Evolutionary conservation across 768 basidiomycete species (phyloP).

Genomic region (Lenzites betulinus): DNA sequence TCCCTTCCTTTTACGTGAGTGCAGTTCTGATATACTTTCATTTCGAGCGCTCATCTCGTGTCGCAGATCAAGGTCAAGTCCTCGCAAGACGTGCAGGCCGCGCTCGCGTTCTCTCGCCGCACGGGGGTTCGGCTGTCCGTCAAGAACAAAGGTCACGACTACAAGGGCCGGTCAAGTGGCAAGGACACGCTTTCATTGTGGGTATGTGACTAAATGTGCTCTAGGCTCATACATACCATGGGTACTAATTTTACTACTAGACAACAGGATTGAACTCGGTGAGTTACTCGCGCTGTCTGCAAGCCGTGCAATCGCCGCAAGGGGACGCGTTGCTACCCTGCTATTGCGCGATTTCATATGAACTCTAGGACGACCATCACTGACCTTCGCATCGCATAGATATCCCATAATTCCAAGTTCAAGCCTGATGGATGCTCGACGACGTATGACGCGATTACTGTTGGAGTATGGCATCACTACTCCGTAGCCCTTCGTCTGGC

Average conservation of each 20-base stretch:
- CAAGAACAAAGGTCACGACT: conserved; percentile 40
- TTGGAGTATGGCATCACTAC: conserved; percentile 28
- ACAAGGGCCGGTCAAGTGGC: conserved; percentile 34
- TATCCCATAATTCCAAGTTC: conserved; percentile 19
- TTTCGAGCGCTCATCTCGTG: not conserved
- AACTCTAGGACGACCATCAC: not conserved
- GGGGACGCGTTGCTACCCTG: not conserved
- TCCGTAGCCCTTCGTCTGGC: not conserved
- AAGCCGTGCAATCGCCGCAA: no score
- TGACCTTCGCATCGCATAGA: not conserved
- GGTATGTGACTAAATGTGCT: conserved; percentile 15
- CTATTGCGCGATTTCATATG: not conserved
- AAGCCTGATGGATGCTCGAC: conserved; percentile 24
- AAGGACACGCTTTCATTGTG: conserved; percentile 31
- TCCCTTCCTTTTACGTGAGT: conserved; percentile 32
- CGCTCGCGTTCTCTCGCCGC: conserved; percentile 27
- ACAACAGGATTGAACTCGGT: conserved; percentile 23
- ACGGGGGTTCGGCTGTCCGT: conserved; percentile 31
- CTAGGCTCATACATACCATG: not conserved
- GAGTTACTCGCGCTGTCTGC: not conserved
- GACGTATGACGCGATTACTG: conserved; percentile 32
- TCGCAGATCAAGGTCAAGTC: conserved; percentile 30
- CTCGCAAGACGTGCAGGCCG: conserved; percentile 29
- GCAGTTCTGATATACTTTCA: not conserved
- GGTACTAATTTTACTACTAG: not conserved